Percentiles rank a stretch among this genome's conserved stretches.
Conservation (phyloP, 2,329 filamentous ascomycete genomes). For the Monilinia fructigena region DNA sequence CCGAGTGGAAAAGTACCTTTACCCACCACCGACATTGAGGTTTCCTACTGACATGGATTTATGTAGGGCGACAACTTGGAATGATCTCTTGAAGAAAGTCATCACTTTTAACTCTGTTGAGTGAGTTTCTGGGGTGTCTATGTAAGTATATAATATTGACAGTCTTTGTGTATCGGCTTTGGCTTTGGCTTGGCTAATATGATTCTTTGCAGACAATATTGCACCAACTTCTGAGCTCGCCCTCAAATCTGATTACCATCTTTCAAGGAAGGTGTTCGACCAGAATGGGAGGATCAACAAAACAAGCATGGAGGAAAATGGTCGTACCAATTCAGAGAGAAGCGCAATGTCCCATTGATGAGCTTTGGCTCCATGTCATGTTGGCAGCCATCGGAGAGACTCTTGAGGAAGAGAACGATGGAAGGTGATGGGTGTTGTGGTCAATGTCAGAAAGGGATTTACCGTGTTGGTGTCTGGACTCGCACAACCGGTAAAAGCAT, state of each 20-base stretch:
- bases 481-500: conserved; percentile 86
- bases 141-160: conserved; percentile 56
- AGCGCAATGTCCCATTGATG: conserved; percentile 87
- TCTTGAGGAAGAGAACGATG: conserved; percentile 93
- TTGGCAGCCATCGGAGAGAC: conserved; percentile 96
- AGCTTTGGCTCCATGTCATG: conserved; percentile 96
- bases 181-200: conserved; percentile 21
- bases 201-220: conserved; percentile 76
- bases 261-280: conserved; percentile 98
- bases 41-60: conserved; percentile 32
- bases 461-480: conserved; percentile 96
- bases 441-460: conserved; percentile 99
- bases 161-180: not conserved
- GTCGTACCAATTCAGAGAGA: conserved; percentile 98
- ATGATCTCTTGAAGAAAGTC: conserved; percentile 95
- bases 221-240: conserved; percentile 92
- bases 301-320: conserved; percentile 99
- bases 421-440: conserved; percentile 98
- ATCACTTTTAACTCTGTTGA: conserved; percentile 98
- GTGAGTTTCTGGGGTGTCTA: conserved; percentile 99
- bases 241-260: conserved; percentile 97
- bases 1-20: conserved; percentile 80
- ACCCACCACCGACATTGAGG: not conserved
- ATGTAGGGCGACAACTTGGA: conserved; percentile 95
- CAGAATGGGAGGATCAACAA: conserved; percentile 97